Percentiles rank a stretch among this genome's conserved stretches.
phyloP scores from a whole-genome alignment of 2,329 filamentous ascomycete species.

The Macrophomina phaseolina region DNA sequence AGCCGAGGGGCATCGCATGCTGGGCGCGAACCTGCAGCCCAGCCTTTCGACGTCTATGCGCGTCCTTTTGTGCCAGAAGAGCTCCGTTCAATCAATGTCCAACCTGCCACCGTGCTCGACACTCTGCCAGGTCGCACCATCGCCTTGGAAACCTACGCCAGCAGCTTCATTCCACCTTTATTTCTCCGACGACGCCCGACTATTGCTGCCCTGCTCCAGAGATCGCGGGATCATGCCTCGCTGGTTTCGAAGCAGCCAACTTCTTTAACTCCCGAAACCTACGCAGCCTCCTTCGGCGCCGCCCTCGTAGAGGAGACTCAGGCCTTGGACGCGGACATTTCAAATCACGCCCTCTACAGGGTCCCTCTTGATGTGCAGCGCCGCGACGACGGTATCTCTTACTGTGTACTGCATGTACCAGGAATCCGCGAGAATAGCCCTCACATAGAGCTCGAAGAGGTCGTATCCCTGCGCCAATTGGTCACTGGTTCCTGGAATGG shows the following conservation, averaged over 20 bases:
- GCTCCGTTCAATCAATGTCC: constrained; percentile 33
- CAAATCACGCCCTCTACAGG: constrained; percentile 34
- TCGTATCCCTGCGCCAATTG: constrained; percentile 40
- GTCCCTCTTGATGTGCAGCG: constrained; percentile 26
- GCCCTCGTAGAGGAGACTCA: constrained; percentile 20
- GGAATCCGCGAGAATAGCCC: constrained; percentile 42
- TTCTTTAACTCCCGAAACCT: constrained; percentile 24
- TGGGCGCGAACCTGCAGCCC: constrained; percentile 9
- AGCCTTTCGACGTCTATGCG: constrained; percentile 36
- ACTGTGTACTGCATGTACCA: constrained; percentile 33
- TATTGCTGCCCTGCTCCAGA: not conserved
- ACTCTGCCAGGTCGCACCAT: constrained; percentile 32
- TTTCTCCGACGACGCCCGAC: constrained; percentile 30
- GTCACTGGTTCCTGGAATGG: not conserved
- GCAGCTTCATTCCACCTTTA: constrained; percentile 32
- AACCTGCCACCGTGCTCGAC: constrained; percentile 20
- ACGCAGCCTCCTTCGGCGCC: constrained; percentile 32
- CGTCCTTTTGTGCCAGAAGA: constrained; percentile 32
- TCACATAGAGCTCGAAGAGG: constrained; percentile 40
- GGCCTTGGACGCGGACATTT: constrained; percentile 33
- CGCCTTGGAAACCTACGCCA: constrained; percentile 31
- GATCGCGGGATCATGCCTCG: not conserved
- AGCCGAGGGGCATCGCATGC: not conserved
- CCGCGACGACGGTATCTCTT: not conserved
- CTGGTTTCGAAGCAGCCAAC: not conserved